Conservation (phyloP, 2,329 filamentous ascomycete genomes). For the Sporothrix variecibatus region DNA sequence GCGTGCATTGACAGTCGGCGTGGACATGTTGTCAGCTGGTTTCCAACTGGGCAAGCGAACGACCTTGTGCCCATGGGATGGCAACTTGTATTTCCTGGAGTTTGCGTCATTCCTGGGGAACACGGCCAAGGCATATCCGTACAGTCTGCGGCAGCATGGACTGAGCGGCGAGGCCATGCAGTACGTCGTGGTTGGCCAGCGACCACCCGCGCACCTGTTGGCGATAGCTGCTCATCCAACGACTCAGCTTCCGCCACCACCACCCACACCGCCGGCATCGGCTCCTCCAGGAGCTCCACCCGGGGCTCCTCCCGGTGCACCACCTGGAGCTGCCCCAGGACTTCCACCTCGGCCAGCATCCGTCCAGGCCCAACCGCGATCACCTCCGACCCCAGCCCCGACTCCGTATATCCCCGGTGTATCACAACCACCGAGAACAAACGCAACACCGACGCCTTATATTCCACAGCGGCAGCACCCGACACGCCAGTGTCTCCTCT, state of each 20-base stretch:
- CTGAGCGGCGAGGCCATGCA: constrained; percentile 19
- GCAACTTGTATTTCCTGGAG: constrained; percentile 19
- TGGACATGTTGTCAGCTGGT: constrained; percentile 22
- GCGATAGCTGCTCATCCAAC: not conserved
- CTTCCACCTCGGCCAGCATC: not conserved
- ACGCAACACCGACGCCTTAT: not conserved
- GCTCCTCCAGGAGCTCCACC: not conserved
- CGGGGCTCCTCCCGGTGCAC: not conserved
- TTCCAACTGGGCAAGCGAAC: constrained; percentile 21
- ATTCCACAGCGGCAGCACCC: not conserved
- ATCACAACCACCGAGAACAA: not conserved
- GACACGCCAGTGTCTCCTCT: not conserved
- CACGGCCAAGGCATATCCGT: constrained; percentile 21
- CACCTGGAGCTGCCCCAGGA: not conserved
- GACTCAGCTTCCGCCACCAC: not conserved
- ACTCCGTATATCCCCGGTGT: not conserved
- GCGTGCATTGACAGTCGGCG: constrained; percentile 18
- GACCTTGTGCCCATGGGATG: constrained; percentile 23
- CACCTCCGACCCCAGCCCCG: not conserved
- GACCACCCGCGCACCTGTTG: constrained; percentile 8
- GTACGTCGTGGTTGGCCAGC: constrained; percentile 15
- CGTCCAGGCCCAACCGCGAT: not conserved
- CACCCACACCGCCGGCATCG: constrained; percentile 14
- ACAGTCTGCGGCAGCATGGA: constrained; percentile 13
- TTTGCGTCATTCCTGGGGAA: constrained; percentile 18